Conservation (phyloP, 345 rosid genomes). For the Brassica nigra region DNA sequence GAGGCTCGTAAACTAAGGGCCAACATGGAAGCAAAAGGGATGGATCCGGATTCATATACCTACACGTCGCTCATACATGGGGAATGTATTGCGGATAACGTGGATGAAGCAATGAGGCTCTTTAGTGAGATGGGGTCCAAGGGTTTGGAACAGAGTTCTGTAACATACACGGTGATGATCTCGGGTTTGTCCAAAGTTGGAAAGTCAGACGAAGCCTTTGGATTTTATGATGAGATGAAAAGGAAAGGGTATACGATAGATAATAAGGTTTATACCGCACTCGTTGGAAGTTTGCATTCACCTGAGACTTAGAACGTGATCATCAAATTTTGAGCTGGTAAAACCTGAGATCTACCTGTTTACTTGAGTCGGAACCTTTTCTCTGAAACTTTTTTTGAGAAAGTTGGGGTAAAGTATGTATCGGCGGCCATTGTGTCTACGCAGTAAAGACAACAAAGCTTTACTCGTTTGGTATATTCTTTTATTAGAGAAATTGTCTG, state of each 20-base stretch:
- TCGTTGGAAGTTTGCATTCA: constrained; percentile 69
- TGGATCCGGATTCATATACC: constrained; percentile 60
- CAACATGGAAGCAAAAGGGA: constrained; percentile 58
- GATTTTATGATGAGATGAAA: constrained; percentile 68
- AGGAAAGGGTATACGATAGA: constrained; percentile 62
- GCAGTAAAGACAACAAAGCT: constrained; percentile 2
- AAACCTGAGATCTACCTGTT: background rate
- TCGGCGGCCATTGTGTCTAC: background rate
- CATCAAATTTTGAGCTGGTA: background rate
- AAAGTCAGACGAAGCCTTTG: constrained; percentile 80
- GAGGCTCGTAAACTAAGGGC: constrained; percentile 64
- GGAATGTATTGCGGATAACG: constrained; percentile 63
- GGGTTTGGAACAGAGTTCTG: constrained; percentile 53
- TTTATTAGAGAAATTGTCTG: background rate
- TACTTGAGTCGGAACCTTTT: too few species aligned
- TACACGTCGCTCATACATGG: constrained; percentile 77
- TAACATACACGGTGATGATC: constrained; percentile 66
- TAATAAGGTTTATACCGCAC: constrained; percentile 68
- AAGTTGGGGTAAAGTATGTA: too few species aligned
- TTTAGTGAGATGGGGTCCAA: constrained; percentile 55
- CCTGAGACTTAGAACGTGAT: constrained; percentile 19
- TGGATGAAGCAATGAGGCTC: constrained; percentile 68
- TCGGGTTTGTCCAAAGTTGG: constrained; percentile 72
- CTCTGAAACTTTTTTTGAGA: too few species aligned
- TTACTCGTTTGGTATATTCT: background rate